Evolutionary conservation across 371 early-diverging fungal genomes (phyloP).

Genomic region (Circinella umbellata): DNA sequence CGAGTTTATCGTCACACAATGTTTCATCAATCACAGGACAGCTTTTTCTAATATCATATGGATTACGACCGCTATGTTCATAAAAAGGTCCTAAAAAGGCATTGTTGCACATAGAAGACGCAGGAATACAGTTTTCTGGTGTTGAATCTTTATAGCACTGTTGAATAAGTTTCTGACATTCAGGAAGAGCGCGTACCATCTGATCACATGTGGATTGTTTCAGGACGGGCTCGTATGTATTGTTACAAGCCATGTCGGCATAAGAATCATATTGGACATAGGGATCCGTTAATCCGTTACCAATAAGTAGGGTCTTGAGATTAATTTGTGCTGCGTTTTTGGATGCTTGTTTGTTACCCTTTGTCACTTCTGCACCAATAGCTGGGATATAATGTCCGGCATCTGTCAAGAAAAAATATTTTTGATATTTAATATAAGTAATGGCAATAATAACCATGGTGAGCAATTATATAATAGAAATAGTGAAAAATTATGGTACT

Average conservation of each 20-base stretch:
- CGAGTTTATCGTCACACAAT: conserved; percentile 86
- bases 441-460: neutral
- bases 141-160: conserved; percentile 83
- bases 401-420: conserved; percentile 25
- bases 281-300: conserved; percentile 93
- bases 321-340: conserved; percentile 60
- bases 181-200: conserved; percentile 77
- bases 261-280: conserved; percentile 91
- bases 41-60: conserved; percentile 82
- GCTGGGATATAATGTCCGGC: conserved; percentile 87
- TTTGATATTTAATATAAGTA: too few species aligned
- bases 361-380: conserved; percentile 71
- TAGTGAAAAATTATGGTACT: too few species aligned
- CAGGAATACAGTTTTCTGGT: conserved; percentile 79
- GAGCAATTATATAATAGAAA: neutral
- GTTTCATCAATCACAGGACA: conserved; percentile 58
- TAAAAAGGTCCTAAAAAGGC: conserved; percentile 63
- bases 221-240: conserved; percentile 76
- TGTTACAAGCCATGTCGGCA: conserved; percentile 84
- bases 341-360: conserved; percentile 62
- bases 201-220: conserved; percentile 63
- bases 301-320: conserved; percentile 81
- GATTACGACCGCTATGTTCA: conserved; percentile 72
- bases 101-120: conserved; percentile 88
- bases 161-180: conserved; percentile 80